phyloP scores from a whole-genome alignment of 371 early-diverging fungal genomes.

The Mortierella sp. region DNA sequence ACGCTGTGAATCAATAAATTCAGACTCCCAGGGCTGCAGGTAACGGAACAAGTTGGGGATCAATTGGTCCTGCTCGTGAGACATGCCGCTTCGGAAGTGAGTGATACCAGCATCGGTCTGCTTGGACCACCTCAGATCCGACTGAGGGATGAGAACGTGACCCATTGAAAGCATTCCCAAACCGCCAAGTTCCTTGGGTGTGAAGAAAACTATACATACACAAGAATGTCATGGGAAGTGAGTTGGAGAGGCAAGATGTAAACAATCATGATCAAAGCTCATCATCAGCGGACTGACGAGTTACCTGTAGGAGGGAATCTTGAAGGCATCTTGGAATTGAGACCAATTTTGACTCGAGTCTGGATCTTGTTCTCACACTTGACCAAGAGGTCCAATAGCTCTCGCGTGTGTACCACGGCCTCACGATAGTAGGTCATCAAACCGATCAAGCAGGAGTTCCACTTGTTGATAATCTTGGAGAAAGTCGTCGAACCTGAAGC shows the following conservation, averaged over 20 bases:
- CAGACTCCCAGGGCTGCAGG: conserved; percentile 98
- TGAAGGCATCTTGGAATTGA: conserved; percentile 99
- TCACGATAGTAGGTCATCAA: conserved; percentile 98
- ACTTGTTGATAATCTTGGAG: conserved; percentile 98
- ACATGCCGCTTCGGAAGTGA: conserved; percentile 98
- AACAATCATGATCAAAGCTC: no score
- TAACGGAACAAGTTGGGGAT: conserved; percentile 98
- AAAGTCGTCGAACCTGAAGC: conserved; percentile 97
- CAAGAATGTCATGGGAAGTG: no score
- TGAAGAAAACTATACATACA: conserved; percentile 55
- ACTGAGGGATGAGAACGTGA: conserved; percentile 96
- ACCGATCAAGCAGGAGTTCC: conserved; percentile 94
- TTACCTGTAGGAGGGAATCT: conserved; percentile 95
- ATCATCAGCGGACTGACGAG: not conserved
- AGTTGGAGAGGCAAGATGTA: no score
- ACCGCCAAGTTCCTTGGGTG: conserved; percentile 97
- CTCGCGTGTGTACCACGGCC: conserved; percentile 97
- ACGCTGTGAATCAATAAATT: conserved; percentile 98
- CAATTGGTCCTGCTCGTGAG: conserved; percentile 95
- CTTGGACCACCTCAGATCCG: conserved; percentile 96
- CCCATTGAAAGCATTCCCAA: conserved; percentile 99
- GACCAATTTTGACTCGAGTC: conserved; percentile 98
- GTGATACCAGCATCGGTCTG: conserved; percentile 98
- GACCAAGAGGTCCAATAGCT: conserved; percentile 94
- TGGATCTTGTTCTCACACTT: conserved; percentile 98